phyloP scores from a whole-genome alignment of 1,284 basidiomycete genomes.

The Sphagnurus paluster region DNA sequence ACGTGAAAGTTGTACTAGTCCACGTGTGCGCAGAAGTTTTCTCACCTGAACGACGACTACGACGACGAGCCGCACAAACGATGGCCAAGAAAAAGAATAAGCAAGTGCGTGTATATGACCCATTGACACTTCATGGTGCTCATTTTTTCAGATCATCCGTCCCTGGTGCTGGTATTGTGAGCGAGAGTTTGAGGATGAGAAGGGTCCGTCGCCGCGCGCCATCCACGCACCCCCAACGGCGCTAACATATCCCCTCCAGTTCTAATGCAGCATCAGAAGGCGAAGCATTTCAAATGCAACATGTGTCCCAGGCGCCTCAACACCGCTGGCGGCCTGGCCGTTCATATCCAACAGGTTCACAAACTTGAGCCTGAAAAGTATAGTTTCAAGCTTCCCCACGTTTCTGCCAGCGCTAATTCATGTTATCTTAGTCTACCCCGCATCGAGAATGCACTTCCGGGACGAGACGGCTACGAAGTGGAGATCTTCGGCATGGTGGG shows the following conservation, averaged over 20 bases:
- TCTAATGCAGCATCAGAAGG: slow-evolving; percentile 98
- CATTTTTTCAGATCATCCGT: slow-evolving; percentile 64
- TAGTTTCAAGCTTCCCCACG: slow-evolving; percentile 1
- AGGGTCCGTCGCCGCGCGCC: slow-evolving; percentile 54
- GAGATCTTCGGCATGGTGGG: slow-evolving; percentile 99
- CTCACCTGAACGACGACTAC: slow-evolving; percentile 6
- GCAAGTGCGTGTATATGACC: slow-evolving; percentile 45
- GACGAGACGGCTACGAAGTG: slow-evolving; percentile 96
- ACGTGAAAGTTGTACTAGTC: not conserved
- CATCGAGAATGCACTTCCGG: slow-evolving; percentile 95
- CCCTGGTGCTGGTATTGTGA: slow-evolving; percentile 99
- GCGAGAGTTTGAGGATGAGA: slow-evolving; percentile 97
- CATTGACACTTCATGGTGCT: slow-evolving; percentile 1
- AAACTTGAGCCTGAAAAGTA: slow-evolving; percentile 97
- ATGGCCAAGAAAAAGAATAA: slow-evolving; percentile 84
- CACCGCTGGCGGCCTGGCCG: slow-evolving; percentile 96
- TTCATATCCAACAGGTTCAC: slow-evolving; percentile 98
- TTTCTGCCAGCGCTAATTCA: slow-evolving; percentile 2
- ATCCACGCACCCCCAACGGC: not conserved
- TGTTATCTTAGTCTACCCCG: slow-evolving; percentile 58
- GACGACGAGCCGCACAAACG: slow-evolving; percentile 2
- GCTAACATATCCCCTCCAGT: slow-evolving; percentile 50
- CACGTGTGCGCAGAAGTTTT: slow-evolving; percentile 6
- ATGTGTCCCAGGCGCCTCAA: slow-evolving; percentile 95
- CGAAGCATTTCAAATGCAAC: slow-evolving; percentile 98